phyloP scores from a whole-genome alignment of 148 eudicot genomes.

The Camellia lanceoleosa region DNA sequence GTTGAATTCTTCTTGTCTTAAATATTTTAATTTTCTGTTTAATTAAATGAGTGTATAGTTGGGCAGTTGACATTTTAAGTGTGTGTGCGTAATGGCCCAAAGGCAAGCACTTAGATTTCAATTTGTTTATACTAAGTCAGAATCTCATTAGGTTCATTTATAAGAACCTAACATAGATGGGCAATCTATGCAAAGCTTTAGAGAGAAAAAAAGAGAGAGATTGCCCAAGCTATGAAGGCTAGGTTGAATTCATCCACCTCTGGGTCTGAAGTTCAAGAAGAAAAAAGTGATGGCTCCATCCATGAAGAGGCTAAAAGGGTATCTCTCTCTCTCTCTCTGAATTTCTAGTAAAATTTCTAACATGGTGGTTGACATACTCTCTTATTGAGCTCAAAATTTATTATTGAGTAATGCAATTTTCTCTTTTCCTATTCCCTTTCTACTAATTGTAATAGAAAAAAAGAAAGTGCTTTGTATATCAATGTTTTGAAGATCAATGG shows the following conservation, averaged over 20 bases:
- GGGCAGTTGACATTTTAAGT: constrained; percentile 41
- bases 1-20: constrained; percentile 36
- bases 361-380: neutral
- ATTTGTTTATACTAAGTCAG: constrained; percentile 26
- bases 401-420: too few relatives aligned
- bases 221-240: constrained; percentile 26
- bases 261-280: constrained; percentile 23
- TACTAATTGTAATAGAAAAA: too few relatives aligned
- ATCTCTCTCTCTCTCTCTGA: neutral
- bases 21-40: neutral
- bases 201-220: neutral
- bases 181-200: neutral
- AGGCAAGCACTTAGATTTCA: constrained; percentile 25
- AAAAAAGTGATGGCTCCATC: constrained; percentile 25
- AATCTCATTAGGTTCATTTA: constrained; percentile 16
- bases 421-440: too few relatives aligned
- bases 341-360: neutral
- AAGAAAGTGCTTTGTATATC: neutral
- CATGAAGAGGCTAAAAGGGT: constrained; percentile 19
- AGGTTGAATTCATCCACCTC: constrained; percentile 22
- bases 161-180: constrained; percentile 5
- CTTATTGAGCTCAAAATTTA: too few relatives aligned
- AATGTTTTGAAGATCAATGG: neutral
- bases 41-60: neutral
- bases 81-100: constrained; percentile 29